A percentile compares a stretch with the other conserved stretches of the same genome.
Evolutionary conservation across 148 eudicot genomes (phyloP).

Genomic region (Selenicereus undatus): DNA sequence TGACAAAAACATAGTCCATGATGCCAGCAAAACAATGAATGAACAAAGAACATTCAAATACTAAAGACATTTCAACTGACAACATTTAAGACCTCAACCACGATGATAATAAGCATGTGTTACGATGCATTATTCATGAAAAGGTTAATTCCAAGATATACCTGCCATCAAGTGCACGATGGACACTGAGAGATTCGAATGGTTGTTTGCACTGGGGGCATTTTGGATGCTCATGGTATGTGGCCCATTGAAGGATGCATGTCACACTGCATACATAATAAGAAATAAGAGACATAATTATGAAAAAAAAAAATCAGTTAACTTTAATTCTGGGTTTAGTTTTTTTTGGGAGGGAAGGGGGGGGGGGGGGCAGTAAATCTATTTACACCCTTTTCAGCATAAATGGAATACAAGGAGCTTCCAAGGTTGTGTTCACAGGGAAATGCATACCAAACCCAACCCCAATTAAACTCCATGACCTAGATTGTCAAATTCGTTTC

Average conservation of each 20-base stretch:
- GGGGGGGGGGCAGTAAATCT: background rate
- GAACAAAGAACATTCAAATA: no score
- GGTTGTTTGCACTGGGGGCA: slow-evolving; percentile 95
- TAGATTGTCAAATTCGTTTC: background rate
- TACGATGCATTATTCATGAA: background rate
- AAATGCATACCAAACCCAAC: background rate
- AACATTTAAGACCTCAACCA: background rate
- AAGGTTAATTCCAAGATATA: slow-evolving; percentile 14
- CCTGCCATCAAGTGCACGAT: slow-evolving; percentile 91
- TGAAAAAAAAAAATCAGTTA: background rate
- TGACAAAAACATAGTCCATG: no score
- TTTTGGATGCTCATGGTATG: slow-evolving; percentile 70
- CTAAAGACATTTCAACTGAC: background rate
- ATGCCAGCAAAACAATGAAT: no score
- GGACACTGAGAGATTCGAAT: slow-evolving; percentile 67
- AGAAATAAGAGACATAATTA: background rate
- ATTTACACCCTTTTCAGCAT: background rate
- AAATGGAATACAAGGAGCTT: background rate
- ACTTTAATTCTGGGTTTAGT: background rate
- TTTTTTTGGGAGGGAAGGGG: no score
- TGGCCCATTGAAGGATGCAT: slow-evolving; percentile 89
- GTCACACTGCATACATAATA: slow-evolving; percentile 47
- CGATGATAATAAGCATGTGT: background rate
- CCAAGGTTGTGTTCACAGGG: background rate
- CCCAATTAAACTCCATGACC: background rate